Conservation (phyloP, 768 basidiomycete genomes). For the Hortiboletus flavorubellus region DNA sequence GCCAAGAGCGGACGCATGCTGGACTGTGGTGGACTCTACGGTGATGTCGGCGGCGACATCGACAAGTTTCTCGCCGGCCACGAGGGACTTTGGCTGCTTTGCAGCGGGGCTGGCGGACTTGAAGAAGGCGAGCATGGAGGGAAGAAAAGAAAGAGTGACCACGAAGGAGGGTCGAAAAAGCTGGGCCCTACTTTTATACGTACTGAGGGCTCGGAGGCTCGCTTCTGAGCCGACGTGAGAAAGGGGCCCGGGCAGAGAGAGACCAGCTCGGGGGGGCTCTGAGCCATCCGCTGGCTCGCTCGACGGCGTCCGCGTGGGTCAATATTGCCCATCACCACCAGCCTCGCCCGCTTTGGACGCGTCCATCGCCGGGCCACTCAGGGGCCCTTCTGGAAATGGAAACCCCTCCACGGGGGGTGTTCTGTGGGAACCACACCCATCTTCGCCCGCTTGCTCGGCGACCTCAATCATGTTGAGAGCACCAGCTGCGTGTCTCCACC, state of each 20-base stretch:
- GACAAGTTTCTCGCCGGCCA: not conserved
- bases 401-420: slow-evolving; percentile 16
- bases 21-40: not conserved
- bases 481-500: slow-evolving; percentile 26
- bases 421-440: slow-evolving; percentile 6
- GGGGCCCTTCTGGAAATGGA: not conserved
- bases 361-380: not conserved
- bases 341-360: not conserved
- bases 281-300: not conserved
- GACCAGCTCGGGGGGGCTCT: not conserved
- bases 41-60: slow-evolving; percentile 1
- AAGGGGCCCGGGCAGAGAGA: not conserved
- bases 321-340: not conserved
- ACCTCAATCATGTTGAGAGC: slow-evolving; percentile 38
- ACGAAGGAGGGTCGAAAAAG: slow-evolving; percentile 9
- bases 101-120: slow-evolving; percentile 11
- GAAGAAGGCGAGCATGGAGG: slow-evolving; percentile 26
- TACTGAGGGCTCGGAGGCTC: slow-evolving; percentile 15
- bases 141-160: not conserved
- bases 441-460: not conserved
- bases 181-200: slow-evolving; percentile 23
- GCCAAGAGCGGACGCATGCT: not conserved
- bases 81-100: slow-evolving; percentile 8
- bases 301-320: not conserved
- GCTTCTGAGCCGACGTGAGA: slow-evolving; percentile 27